Evolutionary conservation across 164 flowering plant species (phyloP).

Genomic region (Dillenia turbinata): DNA sequence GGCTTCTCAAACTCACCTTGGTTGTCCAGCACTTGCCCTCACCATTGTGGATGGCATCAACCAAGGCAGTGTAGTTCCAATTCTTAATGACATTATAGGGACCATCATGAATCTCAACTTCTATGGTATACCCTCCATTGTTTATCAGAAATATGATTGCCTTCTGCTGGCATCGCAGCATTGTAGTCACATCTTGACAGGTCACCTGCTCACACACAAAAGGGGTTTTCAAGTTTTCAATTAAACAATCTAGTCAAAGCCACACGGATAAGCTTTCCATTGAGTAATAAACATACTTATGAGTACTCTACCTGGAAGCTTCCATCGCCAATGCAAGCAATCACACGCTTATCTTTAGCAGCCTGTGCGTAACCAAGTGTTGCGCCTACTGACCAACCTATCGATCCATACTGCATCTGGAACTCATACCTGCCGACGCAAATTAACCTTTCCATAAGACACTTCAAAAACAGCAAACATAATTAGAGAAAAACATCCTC

Average conservation of each 20-base stretch:
- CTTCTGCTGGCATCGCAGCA: conserved; percentile 31
- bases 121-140: conserved; percentile 47
- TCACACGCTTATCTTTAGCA: conserved; percentile 31
- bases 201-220: conserved; percentile 24
- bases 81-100: conserved; percentile 53
- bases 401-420: conserved; percentile 50
- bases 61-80: conserved; percentile 45
- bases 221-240: background rate
- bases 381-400: conserved; percentile 54
- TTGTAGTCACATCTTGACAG: conserved; percentile 39
- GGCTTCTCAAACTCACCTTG: conserved; percentile 17
- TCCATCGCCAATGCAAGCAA: conserved; percentile 58
- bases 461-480: background rate
- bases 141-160: conserved; percentile 38
- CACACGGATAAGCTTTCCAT: no score
- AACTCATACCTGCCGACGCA: conserved; percentile 41
- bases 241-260: no score
- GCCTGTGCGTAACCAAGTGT: conserved; percentile 44
- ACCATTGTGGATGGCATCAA: conserved; percentile 44
- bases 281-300: background rate
- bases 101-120: conserved; percentile 48
- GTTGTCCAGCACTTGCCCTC: conserved; percentile 46
- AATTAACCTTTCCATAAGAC: background rate
- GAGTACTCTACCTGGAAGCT: conserved; percentile 34
- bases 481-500: background rate